Conservation (phyloP, 1,284 basidiomycete species). For the Sphagnurus paluster region DNA sequence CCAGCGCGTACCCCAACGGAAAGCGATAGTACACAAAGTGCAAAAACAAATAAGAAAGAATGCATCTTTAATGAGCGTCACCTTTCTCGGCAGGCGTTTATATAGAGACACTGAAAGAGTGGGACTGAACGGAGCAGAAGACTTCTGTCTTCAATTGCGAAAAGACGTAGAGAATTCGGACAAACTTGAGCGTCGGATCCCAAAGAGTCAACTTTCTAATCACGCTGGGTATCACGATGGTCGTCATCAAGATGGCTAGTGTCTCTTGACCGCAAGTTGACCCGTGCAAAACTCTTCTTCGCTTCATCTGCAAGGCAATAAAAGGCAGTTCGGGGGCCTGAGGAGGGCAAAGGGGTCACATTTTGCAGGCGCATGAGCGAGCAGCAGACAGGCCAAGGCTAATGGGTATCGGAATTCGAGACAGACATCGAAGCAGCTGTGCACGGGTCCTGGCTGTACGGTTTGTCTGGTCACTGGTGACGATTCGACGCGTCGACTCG, state of each 20-base stretch:
- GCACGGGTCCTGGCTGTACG: not conserved
- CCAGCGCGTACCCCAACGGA: constrained; percentile 23
- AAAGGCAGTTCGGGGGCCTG: not conserved
- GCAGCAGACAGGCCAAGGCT: not conserved
- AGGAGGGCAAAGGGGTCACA: not conserved
- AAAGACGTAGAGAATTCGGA: not conserved
- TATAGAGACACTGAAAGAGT: no score
- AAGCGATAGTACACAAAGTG: constrained; percentile 19
- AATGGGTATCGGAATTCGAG: no score
- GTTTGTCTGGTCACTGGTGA: not conserved
- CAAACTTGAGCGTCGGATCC: no score
- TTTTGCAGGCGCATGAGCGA: not conserved
- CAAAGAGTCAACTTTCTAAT: no score
- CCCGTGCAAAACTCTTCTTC: no score
- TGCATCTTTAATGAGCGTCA: constrained; percentile 7
- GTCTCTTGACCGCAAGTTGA: constrained; percentile 5
- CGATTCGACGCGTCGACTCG: no score
- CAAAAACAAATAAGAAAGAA: constrained; percentile 21
- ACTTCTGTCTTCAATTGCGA: constrained; percentile 3
- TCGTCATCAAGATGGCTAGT: constrained; percentile 1
- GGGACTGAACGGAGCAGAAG: not conserved
- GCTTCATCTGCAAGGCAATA: not conserved
- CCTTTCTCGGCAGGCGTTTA: no score
- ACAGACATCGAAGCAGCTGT: not conserved
- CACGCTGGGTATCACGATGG: constrained; percentile 19